Conservation (phyloP, 257 asterid species). For the Cruciata laevipes region DNA sequence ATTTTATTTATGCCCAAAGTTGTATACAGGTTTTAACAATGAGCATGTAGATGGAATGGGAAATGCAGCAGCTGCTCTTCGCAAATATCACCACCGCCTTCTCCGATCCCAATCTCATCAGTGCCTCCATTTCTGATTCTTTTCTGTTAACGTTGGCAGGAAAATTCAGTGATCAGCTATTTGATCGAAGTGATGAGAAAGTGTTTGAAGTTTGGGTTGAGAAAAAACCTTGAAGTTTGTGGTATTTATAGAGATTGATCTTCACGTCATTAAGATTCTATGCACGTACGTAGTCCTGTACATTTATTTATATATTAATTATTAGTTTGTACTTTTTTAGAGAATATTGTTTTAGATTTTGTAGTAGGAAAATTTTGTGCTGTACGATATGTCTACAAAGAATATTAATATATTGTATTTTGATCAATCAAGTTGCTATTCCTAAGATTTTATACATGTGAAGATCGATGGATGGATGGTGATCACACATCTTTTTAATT, state of each 20-base stretch:
- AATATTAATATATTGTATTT: too few relatives aligned
- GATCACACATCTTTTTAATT: neutral
- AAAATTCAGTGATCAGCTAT: too few relatives aligned
- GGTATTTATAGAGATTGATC: neutral
- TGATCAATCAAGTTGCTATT: too few relatives aligned
- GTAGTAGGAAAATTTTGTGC: too few relatives aligned
- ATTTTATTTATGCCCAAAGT: too few relatives aligned
- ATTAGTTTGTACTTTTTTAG: neutral
- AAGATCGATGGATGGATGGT: too few relatives aligned
- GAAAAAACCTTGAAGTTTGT: neutral
- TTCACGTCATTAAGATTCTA: neutral
- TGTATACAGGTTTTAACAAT: too few relatives aligned
- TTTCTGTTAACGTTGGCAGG: too few relatives aligned
- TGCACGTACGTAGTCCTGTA: neutral
- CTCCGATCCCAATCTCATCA: conserved; percentile 1
- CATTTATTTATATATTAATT: neutral
- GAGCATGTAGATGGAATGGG: neutral
- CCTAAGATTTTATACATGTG: neutral
- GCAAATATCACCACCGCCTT: neutral
- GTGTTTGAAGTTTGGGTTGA: neutral
- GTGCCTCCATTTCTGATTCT: neutral
- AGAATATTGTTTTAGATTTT: neutral
- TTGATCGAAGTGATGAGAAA: neutral
- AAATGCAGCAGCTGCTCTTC: conserved; percentile 3
- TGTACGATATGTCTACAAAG: too few relatives aligned